Conservation (phyloP, 73 alveolate species). For the Loxodes magnus region DNA sequence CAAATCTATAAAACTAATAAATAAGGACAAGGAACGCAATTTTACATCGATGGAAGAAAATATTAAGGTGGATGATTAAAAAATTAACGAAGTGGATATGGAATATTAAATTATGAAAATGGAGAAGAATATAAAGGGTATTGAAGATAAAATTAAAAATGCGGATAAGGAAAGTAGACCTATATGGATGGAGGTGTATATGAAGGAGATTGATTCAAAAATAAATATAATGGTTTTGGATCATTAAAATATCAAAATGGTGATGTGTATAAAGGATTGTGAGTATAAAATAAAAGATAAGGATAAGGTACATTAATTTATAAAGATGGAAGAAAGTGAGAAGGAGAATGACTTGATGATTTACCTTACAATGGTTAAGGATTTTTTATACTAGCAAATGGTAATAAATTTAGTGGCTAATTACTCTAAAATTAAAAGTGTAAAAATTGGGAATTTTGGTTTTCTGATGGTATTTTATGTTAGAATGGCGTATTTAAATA, state of each 20-base stretch:
- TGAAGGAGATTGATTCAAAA: slow-evolving; percentile 46
- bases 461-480: no score
- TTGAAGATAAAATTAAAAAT: not conserved
- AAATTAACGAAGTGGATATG: not conserved
- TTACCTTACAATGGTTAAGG: no score
- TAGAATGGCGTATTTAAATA: no score
- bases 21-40: not conserved
- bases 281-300: slow-evolving; percentile 57
- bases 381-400: no score
- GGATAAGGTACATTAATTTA: no score
- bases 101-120: not conserved
- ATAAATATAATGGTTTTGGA: slow-evolving; percentile 51
- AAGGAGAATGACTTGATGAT: no score
- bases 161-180: not conserved
- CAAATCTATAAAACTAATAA: not conserved
- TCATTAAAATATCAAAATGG: slow-evolving; percentile 24
- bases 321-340: no score
- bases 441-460: no score
- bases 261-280: slow-evolving; percentile 66
- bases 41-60: not conserved
- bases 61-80: not conserved
- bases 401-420: no score
- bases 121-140: not conserved
- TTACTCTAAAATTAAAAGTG: no score
- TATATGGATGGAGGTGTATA: slow-evolving; percentile 15